Conservation (phyloP, 2,329 filamentous ascomycete genomes). For the Myriangium duriaei region DNA sequence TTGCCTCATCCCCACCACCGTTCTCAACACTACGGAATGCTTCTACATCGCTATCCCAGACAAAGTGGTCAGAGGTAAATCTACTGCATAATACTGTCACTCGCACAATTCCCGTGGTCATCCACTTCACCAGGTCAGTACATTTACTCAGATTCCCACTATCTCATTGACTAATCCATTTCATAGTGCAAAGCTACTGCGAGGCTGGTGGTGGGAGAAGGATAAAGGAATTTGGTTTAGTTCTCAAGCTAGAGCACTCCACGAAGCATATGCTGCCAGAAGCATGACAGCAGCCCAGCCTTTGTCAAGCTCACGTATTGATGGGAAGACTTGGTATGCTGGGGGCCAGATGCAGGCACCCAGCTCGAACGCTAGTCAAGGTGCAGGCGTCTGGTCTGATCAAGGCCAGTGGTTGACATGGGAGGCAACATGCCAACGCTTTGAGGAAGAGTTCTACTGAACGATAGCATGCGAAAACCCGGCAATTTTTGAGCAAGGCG, state of each 20-base stretch:
- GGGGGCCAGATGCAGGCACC: constrained; percentile 15
- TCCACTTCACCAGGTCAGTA: constrained; percentile 20
- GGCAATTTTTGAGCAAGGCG: no score
- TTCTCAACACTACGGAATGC: constrained; percentile 14
- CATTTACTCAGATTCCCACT: no score
- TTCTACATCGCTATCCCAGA: constrained; percentile 9
- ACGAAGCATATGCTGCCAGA: no score
- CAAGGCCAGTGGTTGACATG: constrained; percentile 19
- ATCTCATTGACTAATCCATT: no score
- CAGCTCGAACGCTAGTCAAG: no score
- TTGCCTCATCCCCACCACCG: constrained; percentile 16
- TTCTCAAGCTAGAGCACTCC: no score
- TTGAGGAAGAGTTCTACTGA: constrained; percentile 16
- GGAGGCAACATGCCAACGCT: constrained; percentile 16
- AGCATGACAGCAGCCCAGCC: no score
- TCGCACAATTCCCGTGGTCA: constrained; percentile 12
- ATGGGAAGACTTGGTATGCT: constrained; percentile 17
- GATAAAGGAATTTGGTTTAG: no score
- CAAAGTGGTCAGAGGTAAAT: constrained; percentile 7
- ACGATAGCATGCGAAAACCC: no score
- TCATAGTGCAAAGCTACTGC: constrained; percentile 21
- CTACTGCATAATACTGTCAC: constrained; percentile 3
- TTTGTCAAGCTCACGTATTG: constrained; percentile 21
- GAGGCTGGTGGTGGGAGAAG: constrained; percentile 20
- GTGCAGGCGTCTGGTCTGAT: constrained; percentile 20